Base-by-base conservation (phyloP, 116 monocot genomes). In the Papilionanthe hybrid region DNA sequence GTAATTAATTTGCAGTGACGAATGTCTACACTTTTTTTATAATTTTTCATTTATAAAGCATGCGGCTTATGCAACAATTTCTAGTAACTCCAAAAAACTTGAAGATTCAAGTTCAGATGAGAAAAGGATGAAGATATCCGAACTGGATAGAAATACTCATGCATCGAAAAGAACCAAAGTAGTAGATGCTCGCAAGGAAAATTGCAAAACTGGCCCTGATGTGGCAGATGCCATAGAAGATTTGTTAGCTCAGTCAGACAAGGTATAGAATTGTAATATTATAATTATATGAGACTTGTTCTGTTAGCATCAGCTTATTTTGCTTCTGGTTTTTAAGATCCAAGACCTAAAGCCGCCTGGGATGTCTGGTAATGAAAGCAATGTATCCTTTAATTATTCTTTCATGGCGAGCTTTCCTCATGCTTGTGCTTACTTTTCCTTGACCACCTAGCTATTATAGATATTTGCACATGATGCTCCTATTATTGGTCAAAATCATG, bases 181-280 rank as follows among this genome's bases (percentile, higher is more conserved):
- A 68, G 17, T 72, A 6, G 84, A 86, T 81, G 81, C 81, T 78
- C 15, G 43, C 22, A 60, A 28, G 32, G 73, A 68, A 79, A 79
- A 67, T 81, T 77, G 87, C 23, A 80, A 78, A 79, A 48, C 79
- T 83, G 87, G 87, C 82, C 79, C 95, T 89, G 95, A 93, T 84
- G 93, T 99, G 28, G 95, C 93, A 81, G 92, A 90, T 76, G 94
- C 87, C 18, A 98, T 98, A 76, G 98, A 98, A 78, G 92, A 92
- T 80, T 79, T 99, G 47, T 81, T 99, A 84, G 92, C 90, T 42
- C 91, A 93, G 72, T 93, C 99, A 80, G 84, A 88, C 85, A 92
- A 86, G 92, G 99, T 95, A 92, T 11, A 42, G 2, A 49, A 74
- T 72, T 77, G 18, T 25, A 55, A 78, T 30, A 43, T 79, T 76